A percentile compares a stretch with the other conserved stretches of the same genome.
phyloP scores from a whole-genome alignment of 169 alveolate species.

The Plasmodium relictum region DNA sequence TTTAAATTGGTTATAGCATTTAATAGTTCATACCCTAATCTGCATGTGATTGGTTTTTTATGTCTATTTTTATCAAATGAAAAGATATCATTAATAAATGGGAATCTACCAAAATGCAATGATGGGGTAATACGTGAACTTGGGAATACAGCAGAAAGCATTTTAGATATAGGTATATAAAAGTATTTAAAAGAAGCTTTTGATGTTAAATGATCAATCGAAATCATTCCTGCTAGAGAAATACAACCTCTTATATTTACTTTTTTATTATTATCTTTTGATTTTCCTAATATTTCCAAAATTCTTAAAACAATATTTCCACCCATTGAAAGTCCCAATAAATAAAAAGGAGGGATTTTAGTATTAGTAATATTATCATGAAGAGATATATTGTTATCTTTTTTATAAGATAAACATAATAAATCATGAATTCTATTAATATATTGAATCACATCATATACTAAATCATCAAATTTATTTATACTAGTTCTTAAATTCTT shows the following conservation, averaged over 20 bases:
- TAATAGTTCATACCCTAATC: constrained; percentile 72
- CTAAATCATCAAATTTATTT: constrained; percentile 78
- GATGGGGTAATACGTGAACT: constrained; percentile 28
- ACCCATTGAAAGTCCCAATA: constrained; percentile 85
- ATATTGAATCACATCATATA: constrained; percentile 82
- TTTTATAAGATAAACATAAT: constrained; percentile 8
- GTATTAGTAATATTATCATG: constrained; percentile 37
- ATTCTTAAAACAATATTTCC: constrained; percentile 81
- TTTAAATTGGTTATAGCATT: constrained; percentile 79
- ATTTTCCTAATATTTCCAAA: constrained; percentile 64
- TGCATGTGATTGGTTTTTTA: constrained; percentile 52
- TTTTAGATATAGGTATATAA: constrained; percentile 49
- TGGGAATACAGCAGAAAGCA: constrained; percentile 64
- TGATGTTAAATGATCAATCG: constrained; percentile 63
- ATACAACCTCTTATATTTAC: constrained; percentile 80
- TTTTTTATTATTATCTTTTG: constrained; percentile 40
- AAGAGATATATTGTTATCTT: constrained; percentile 13
- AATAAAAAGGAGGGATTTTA: constrained; percentile 70
- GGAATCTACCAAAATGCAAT: constrained; percentile 20
- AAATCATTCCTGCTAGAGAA: constrained; percentile 82
- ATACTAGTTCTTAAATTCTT: constrained; percentile 62
- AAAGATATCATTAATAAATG: constrained; percentile 5
- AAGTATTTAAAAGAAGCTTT: constrained; percentile 37
- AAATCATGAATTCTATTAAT: constrained; percentile 76
- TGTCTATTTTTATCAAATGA: constrained; percentile 69